phyloP scores from a whole-genome alignment of 345 rosid genomes.

The Gossypium anomalum region DNA sequence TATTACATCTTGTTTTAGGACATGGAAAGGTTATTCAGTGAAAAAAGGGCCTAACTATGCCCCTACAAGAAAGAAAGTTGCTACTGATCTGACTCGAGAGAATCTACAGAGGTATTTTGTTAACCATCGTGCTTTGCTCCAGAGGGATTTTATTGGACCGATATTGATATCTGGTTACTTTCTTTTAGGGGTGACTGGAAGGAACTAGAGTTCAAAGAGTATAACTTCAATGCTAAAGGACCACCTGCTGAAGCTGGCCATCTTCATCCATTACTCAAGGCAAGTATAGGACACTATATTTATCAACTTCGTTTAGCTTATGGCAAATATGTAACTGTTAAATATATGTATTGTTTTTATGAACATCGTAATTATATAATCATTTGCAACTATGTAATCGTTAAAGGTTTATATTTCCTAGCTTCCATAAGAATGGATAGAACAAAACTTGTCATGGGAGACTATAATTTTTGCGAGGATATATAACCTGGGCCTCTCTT shows the following conservation, averaged over 20 bases:
- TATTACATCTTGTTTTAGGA: slow-evolving; percentile 32
- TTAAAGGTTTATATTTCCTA: neutral
- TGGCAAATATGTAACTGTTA: neutral
- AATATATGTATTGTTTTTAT: neutral
- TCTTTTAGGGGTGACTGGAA: slow-evolving; percentile 76
- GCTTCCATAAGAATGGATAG: neutral
- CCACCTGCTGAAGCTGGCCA: slow-evolving; percentile 80
- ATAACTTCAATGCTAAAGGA: slow-evolving; percentile 89
- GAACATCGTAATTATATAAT: neutral
- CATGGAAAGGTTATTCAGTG: slow-evolving; percentile 79
- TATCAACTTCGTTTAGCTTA: neutral
- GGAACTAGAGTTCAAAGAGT: slow-evolving; percentile 82
- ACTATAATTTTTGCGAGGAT: neutral
- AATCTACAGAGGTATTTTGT: slow-evolving; percentile 63
- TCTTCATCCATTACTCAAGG: slow-evolving; percentile 95
- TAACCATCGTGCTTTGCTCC: neutral
- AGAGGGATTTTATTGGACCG: neutral
- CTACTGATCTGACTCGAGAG: slow-evolving; percentile 89
- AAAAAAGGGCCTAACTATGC: slow-evolving; percentile 81
- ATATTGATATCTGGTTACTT: slow-evolving; percentile 6
- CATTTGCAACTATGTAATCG: neutral
- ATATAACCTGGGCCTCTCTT: neutral
- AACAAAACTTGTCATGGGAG: neutral
- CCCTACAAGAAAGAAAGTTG: slow-evolving; percentile 62
- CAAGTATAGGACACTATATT: slow-evolving; percentile 20